A percentile compares a stretch with the other conserved stretches of the same genome.
These are phyloP conservation scores for Leccinum uliginosum DNA, from an alignment of 768 basidiomycete species.

Conservation along the genomic window DNA sequence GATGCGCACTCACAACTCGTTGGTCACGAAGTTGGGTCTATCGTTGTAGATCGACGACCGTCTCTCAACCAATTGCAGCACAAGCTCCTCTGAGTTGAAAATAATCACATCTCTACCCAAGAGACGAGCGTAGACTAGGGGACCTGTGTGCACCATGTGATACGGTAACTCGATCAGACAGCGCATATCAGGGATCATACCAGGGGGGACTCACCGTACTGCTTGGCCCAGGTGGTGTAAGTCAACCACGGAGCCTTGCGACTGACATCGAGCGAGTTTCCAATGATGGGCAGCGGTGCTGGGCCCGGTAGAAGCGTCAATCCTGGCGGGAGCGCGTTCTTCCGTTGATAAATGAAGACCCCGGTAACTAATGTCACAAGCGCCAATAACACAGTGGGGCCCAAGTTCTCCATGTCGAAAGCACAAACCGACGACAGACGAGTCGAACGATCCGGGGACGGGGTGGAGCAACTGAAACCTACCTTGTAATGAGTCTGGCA, in stretches of 20 bases:
- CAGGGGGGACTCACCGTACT: conserved; percentile 6
- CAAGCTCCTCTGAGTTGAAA: conserved; percentile 10
- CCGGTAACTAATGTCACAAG: neutral
- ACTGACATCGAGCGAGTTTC: conserved; percentile 7
- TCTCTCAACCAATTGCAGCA: conserved; percentile 10
- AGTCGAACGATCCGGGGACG: neutral
- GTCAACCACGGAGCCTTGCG: conserved; percentile 7
- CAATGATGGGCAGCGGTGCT: conserved; percentile 9
- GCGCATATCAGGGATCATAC: neutral
- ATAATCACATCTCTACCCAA: conserved; percentile 6
- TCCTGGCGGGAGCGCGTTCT: neutral
- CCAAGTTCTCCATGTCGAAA: neutral
- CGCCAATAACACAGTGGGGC: neutral
- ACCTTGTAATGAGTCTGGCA: neutral
- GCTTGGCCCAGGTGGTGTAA: conserved; percentile 10
- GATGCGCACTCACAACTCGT: conserved; percentile 7
- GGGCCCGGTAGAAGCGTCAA: conserved; percentile 13
- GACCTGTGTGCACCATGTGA: neutral
- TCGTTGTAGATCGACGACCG: conserved; percentile 18
- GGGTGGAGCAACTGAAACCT: neutral
- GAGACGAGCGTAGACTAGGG: conserved; percentile 1
- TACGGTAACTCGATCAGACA: neutral
- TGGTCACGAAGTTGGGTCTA: conserved; percentile 5
- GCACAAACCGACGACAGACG: neutral
- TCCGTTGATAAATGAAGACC: neutral